Evolutionary conservation across 495 filamentous ascomycete genomes (phyloP).

Genomic region (Talaromyces adpressus): DNA sequence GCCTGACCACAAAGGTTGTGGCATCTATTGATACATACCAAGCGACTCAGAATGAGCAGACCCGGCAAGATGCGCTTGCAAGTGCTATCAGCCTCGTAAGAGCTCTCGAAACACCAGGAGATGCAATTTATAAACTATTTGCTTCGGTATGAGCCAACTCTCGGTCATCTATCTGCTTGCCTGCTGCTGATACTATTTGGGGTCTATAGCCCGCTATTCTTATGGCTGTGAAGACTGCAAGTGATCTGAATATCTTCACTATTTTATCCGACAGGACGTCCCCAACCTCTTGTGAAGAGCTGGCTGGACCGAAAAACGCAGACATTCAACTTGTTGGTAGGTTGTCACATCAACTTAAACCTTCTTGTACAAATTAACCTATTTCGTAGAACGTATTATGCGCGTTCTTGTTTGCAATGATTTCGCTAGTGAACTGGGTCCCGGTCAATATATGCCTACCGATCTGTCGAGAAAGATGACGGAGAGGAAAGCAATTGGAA

Average conservation of each 20-base stretch:
- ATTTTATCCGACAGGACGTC: slow-evolving; percentile 10
- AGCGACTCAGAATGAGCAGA: slow-evolving; percentile 1
- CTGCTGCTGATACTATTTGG: neutral
- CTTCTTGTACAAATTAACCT: neutral
- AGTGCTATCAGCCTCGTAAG: slow-evolving; percentile 9
- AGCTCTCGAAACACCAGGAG: slow-evolving; percentile 14
- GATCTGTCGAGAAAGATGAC: slow-evolving; percentile 13
- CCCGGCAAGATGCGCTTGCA: slow-evolving; percentile 12
- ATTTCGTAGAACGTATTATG: slow-evolving; percentile 16
- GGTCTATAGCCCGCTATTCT: slow-evolving; percentile 13
- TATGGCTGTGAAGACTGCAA: slow-evolving; percentile 19
- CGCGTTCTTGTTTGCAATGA: slow-evolving; percentile 12
- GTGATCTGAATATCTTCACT: slow-evolving; percentile 17
- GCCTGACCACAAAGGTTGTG: neutral
- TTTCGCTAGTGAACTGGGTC: slow-evolving; percentile 11
- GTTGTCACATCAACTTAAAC: slow-evolving; percentile 1
- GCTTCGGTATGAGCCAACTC: slow-evolving; percentile 11
- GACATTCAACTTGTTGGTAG: slow-evolving; percentile 17
- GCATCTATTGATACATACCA: slow-evolving; percentile 8
- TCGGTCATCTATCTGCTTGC: neutral
- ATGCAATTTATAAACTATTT: slow-evolving; percentile 16
- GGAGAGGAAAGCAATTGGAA: slow-evolving; percentile 6
- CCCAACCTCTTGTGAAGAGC: slow-evolving; percentile 8
- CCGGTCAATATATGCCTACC: slow-evolving; percentile 12
- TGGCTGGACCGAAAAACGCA: slow-evolving; percentile 15